Evolutionary conservation across 768 basidiomycete species (phyloP).

Genomic region (Udeniomyces megalosporus): DNA sequence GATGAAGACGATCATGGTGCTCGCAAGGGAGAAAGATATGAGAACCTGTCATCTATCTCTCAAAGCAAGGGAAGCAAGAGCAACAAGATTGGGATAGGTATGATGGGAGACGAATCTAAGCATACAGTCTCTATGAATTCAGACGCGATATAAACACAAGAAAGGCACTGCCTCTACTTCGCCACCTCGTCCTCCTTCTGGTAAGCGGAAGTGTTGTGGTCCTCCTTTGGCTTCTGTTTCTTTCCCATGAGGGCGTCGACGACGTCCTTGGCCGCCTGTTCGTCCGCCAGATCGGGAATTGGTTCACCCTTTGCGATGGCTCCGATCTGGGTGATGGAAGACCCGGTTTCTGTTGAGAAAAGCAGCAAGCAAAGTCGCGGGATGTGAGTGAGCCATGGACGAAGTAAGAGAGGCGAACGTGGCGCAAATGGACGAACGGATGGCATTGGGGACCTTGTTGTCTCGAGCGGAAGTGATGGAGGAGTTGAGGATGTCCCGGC

Average conservation of each 20-base stretch:
- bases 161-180: too few species aligned
- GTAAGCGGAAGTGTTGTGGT: conserved; percentile 15
- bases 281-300: conserved; percentile 17
- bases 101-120: too few species aligned
- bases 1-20: too few species aligned
- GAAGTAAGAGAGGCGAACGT: too few species aligned
- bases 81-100: too few species aligned
- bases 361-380: not conserved
- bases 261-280: conserved; percentile 9
- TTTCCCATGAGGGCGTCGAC: conserved; percentile 16
- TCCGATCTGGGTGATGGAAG: conserved; percentile 15
- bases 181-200: not conserved
- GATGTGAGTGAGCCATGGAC: too few species aligned
- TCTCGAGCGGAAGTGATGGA: conserved; percentile 19
- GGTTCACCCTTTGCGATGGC: conserved; percentile 8
- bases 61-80: too few species aligned
- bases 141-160: too few species aligned
- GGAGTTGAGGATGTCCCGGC: conserved; percentile 21
- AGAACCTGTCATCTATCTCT: too few species aligned
- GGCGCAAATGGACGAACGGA: too few species aligned
- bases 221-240: not conserved
- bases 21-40: too few species aligned
- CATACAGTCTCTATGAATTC: too few species aligned
- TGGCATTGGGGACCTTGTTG: conserved; percentile 16
- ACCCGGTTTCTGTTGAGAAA: conserved; percentile 9